A percentile compares a stretch with the other conserved stretches of the same genome.
Evolutionary conservation across 345 rosid species (phyloP).

Genomic region (Melaleuca alternifolia): DNA sequence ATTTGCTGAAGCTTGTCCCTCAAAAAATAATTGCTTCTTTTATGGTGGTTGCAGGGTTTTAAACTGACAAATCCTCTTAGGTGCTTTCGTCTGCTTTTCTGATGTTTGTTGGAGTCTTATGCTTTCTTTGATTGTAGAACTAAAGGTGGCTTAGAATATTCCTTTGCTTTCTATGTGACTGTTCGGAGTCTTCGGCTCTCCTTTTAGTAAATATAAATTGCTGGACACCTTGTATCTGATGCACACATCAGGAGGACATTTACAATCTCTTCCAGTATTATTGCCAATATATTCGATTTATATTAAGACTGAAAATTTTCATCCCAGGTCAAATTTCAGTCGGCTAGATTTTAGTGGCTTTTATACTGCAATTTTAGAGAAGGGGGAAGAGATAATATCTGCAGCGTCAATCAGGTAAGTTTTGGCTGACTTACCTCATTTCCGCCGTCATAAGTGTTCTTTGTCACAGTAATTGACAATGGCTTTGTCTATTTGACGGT

Average conservation of each 20-base stretch:
- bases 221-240: background rate
- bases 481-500: background rate
- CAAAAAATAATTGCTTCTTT: background rate
- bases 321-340: constrained; percentile 72
- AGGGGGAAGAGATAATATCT: constrained; percentile 71
- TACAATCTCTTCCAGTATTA: background rate
- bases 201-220: background rate
- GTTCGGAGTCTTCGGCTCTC: background rate
- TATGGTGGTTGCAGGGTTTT: background rate
- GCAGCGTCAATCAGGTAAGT: constrained; percentile 85
- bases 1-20: background rate
- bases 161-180: background rate
- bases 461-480: background rate
- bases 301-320: background rate
- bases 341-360: constrained; percentile 70
- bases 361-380: constrained; percentile 69
- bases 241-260: background rate
- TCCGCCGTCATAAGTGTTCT: background rate
- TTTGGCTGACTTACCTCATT: background rate
- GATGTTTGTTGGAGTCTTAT: background rate
- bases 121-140: background rate
- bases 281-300: background rate
- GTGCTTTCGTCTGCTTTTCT: background rate
- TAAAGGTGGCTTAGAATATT: background rate
- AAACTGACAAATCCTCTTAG: background rate